Evolutionary conservation across 2,329 filamentous ascomycete species (phyloP), one percentile per base, ranked within the genome.

Genomic region (Colletotrichum echinochloae): DNA sequence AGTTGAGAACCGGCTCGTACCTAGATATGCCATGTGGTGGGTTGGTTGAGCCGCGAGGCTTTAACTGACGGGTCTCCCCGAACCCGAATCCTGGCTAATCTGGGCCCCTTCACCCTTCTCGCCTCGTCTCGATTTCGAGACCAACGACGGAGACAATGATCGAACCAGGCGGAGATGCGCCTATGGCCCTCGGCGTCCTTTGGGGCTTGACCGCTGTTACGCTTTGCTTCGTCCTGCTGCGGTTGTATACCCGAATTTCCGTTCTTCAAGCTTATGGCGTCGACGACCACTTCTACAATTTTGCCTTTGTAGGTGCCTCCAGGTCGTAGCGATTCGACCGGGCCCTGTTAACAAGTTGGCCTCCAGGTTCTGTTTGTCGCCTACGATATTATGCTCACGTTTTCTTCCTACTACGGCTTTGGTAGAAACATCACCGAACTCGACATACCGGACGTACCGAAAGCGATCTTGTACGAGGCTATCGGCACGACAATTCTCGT

Each of bases 241-340:
- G 80, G 3, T 73, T 79, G 1, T 83, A 83, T 61, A 83, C 81
- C 1, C 78, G 82, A 7, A 20, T 71, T 18, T 44, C 46, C 28
- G 44, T 72, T 9, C 57, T 72, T 8, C 54, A 66, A 39, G 66
- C 70, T 2, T 72, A 72, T 20, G 70, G 70, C 20, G 62, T 70
- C 26, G 66, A 72, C 41, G 70, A 72, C 59, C 70, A 72, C 7
- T 66, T 70, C 49, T 72, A 66, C 48, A 72, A 72, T 37, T 35
- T 69, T 14, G 46, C 66, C 3, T 72, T 71, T 14, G 70, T 72
- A 30, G 30, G 70, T 72, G 51, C 16, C 12, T 11, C 7, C n/a
- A 39, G 1, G 33, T 23, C 30, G 33, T 23, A 33, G 28, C 14
- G 18, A 14, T 54, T 33, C 8, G 2, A 2, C 18, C 18, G 1